Conservation (phyloP, 148 eudicot genomes). For the Nepenthes mirabilis region DNA sequence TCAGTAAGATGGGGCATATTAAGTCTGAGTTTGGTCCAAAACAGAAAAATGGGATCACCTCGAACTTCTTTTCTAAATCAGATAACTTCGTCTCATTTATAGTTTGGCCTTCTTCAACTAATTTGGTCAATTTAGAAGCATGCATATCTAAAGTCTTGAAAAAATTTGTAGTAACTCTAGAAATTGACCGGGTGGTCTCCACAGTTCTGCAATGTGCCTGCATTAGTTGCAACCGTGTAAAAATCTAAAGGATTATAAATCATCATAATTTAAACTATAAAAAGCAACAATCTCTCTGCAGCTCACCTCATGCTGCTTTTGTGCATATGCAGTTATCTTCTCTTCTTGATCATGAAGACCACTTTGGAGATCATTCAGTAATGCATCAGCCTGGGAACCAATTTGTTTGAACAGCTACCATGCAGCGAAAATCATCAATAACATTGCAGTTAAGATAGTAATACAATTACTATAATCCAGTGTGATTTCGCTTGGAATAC, state of each 20-base stretch:
- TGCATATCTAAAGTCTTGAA: slow-evolving; percentile 64
- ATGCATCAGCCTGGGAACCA: slow-evolving; percentile 68
- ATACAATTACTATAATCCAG: background rate
- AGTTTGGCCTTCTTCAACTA: slow-evolving; percentile 73
- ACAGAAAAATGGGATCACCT: slow-evolving; percentile 30
- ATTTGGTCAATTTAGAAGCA: slow-evolving; percentile 62
- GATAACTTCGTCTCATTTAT: slow-evolving; percentile 62
- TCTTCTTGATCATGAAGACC: slow-evolving; percentile 66
- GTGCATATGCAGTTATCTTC: slow-evolving; percentile 56
- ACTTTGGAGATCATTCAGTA: slow-evolving; percentile 72
- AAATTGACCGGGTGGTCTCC: slow-evolving; percentile 68
- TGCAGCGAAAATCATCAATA: background rate
- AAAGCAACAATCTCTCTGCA: background rate
- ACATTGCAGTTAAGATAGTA: background rate
- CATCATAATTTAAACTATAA: background rate
- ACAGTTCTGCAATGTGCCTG: slow-evolving; percentile 92
- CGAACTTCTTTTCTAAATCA: slow-evolving; percentile 83
- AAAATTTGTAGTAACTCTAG: slow-evolving; percentile 59
- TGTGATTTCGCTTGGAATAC: background rate
- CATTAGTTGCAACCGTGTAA: background rate
- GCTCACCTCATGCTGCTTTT: slow-evolving; percentile 71
- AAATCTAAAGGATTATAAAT: background rate
- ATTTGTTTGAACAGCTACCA: slow-evolving; percentile 74
- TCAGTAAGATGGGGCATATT: slow-evolving; percentile 2
- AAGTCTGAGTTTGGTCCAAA: slow-evolving; percentile 3